These are phyloP conservation scores for Fraxinus greggii DNA, from an alignment of 305 asterid genomes.

Conservation along the genomic window DNA sequence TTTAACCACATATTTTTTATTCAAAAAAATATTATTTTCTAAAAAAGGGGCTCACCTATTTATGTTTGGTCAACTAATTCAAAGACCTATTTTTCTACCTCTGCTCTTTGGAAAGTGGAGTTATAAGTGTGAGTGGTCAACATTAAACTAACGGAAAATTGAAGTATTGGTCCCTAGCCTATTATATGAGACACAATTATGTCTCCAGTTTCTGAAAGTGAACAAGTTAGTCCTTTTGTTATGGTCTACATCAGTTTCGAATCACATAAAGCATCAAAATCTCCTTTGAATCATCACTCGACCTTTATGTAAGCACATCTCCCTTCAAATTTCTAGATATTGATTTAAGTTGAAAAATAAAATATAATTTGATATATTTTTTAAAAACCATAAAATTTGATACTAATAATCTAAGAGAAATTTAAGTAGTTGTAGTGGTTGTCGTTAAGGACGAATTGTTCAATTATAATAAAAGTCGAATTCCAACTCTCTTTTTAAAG, in stretches of 20 bases:
- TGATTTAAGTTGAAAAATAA: neutral
- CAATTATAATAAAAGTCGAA: neutral
- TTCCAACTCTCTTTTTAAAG: neutral
- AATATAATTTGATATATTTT: neutral
- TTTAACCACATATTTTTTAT: too few relatives aligned
- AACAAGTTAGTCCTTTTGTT: neutral
- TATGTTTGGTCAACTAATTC: neutral
- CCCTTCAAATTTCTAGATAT: neutral
- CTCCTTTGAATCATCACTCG: neutral
- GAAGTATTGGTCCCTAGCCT: neutral
- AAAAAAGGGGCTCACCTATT: neutral
- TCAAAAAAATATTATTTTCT: too few relatives aligned
- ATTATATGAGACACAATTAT: neutral
- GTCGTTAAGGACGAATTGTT: neutral
- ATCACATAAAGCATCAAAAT: neutral
- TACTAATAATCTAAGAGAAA: neutral
- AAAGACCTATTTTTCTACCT: neutral
- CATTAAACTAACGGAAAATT: neutral
- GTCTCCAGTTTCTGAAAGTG: neutral
- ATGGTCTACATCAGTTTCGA: neutral
- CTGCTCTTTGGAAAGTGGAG: neutral
- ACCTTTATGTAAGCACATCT: neutral
- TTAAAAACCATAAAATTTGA: neutral
- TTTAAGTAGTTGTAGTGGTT: neutral
- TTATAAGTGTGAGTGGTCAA: neutral